Evolutionary conservation across 352 stramenopile genomes (phyloP).

Genomic region (Phytophthora pluvialis): DNA sequence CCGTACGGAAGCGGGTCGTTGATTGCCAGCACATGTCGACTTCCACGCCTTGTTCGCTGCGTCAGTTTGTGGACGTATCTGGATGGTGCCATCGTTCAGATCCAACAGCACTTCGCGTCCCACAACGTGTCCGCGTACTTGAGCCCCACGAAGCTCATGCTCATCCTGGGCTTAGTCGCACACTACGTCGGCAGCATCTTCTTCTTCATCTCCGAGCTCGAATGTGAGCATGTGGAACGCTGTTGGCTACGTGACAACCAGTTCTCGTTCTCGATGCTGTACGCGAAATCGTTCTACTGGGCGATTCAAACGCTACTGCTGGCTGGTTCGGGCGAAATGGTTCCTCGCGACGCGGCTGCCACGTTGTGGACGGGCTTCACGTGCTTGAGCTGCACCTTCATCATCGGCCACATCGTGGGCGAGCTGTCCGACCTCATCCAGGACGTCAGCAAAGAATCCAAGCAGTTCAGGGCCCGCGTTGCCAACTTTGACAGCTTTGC

Average conservation of each 20-base stretch:
- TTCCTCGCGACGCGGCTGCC: constrained; percentile 44
- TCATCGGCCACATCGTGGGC: constrained; percentile 77
- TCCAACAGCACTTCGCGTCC: constrained; percentile 71
- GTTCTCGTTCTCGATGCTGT: constrained; percentile 50
- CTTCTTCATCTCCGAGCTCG: constrained; percentile 68
- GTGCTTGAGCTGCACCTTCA: constrained; percentile 71
- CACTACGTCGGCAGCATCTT: constrained; percentile 77
- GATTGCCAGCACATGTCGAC: constrained; percentile 49
- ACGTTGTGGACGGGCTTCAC: constrained; percentile 66
- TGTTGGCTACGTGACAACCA: constrained; percentile 78
- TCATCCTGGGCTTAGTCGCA: constrained; percentile 64
- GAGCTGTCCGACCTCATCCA: constrained; percentile 80
- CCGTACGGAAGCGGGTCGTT: constrained; percentile 29
- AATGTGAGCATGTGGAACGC: constrained; percentile 43
- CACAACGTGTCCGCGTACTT: constrained; percentile 75
- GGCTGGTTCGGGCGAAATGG: constrained; percentile 62
- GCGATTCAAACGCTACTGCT: constrained; percentile 68
- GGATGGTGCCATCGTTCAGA: constrained; percentile 70
- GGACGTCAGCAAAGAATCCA: constrained; percentile 72
- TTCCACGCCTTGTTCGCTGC: constrained; percentile 65
- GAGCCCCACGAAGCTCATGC: constrained; percentile 69
- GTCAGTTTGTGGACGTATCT: constrained; percentile 61
- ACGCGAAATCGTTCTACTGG: constrained; percentile 79
- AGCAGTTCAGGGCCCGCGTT: constrained; percentile 71
- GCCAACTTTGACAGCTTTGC: constrained; percentile 81